These are phyloP conservation scores for Trichoderma koningii DNA, from an alignment of 2,329 filamentous ascomycete species.

Conservation along the genomic window DNA sequence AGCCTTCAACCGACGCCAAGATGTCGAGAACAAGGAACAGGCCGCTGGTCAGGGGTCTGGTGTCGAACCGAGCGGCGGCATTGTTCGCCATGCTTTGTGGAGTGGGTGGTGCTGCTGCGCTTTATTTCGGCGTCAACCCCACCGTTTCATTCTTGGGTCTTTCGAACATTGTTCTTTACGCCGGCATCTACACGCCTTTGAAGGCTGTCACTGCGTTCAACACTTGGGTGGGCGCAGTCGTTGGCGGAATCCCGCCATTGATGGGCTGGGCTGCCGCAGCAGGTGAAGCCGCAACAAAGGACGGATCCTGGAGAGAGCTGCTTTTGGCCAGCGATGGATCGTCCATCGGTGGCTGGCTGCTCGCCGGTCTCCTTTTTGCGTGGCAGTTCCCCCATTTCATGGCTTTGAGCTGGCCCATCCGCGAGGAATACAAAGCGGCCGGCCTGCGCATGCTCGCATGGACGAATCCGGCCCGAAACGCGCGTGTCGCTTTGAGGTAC, in stretches of 20 bases:
- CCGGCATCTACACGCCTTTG: constrained; percentile 87
- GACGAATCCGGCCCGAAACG: constrained; percentile 83
- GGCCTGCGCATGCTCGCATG: constrained; percentile 77
- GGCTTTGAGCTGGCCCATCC: constrained; percentile 83
- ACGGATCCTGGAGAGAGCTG: constrained; percentile 76
- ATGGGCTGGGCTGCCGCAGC: constrained; percentile 99
- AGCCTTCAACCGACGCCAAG: constrained; percentile 82
- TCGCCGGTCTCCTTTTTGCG: constrained; percentile 81
- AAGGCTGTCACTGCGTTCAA: constrained; percentile 86
- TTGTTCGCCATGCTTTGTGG: constrained; percentile 79
- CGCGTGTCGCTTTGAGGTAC: constrained; percentile 84
- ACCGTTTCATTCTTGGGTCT: constrained; percentile 85
- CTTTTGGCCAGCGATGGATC: constrained; percentile 65
- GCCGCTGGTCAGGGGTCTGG: constrained; percentile 79
- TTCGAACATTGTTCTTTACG: constrained; percentile 85
- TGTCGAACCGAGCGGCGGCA: constrained; percentile 70
- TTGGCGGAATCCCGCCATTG: constrained; percentile 89
- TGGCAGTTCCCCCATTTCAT: constrained; percentile 99
- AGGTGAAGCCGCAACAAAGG: constrained; percentile 77
- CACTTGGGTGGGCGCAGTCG: constrained; percentile 91
- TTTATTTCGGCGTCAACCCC: constrained; percentile 91
- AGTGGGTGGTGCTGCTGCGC: constrained; percentile 64
- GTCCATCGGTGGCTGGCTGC: constrained; percentile 79
- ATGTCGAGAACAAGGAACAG: constrained; percentile 94
- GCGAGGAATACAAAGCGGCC: constrained; percentile 79